phyloP scores from a whole-genome alignment of 768 basidiomycete species.

The Suillus sp. region DNA sequence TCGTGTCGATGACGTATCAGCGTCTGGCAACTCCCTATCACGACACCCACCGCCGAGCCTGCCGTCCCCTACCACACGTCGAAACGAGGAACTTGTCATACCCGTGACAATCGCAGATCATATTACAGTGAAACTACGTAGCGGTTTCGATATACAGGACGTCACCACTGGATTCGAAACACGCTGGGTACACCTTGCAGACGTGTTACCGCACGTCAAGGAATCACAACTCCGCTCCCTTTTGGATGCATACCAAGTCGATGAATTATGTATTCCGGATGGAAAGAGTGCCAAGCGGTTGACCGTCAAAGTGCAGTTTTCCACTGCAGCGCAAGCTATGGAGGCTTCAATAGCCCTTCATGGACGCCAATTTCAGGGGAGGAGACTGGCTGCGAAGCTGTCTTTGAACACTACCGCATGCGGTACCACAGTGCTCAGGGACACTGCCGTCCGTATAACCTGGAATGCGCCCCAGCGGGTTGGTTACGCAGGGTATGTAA shows the following conservation, averaged over 20 bases:
- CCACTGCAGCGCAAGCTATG: constrained; percentile 49
- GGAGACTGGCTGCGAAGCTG: constrained; percentile 46
- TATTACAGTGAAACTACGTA: constrained; percentile 54
- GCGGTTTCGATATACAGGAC: constrained; percentile 61
- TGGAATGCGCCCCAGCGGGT: constrained; percentile 60
- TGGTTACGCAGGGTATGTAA: constrained; percentile 66
- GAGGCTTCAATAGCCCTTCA: constrained; percentile 56
- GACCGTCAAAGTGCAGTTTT: constrained; percentile 49
- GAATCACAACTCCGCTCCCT: constrained; percentile 38
- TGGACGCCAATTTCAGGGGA: constrained; percentile 41
- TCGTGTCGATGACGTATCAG: not conserved
- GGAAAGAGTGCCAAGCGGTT: constrained; percentile 25
- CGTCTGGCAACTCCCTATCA: not conserved
- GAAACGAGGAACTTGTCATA: constrained; percentile 1
- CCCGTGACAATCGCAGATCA: constrained; percentile 50
- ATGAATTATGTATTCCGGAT: constrained; percentile 37
- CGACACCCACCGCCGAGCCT: not conserved
- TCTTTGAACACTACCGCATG: constrained; percentile 41
- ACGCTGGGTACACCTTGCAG: constrained; percentile 55
- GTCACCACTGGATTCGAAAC: constrained; percentile 72
- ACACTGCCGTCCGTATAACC: constrained; percentile 56
- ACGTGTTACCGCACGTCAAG: constrained; percentile 45
- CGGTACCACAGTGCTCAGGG: constrained; percentile 45
- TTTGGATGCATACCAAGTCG: constrained; percentile 46
- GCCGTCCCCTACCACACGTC: not conserved